Percentiles rank a stretch among this genome's conserved stretches.
These are phyloP conservation scores for Pythium vanterpoolii DNA, from an alignment of 352 stramenopile genomes.

Conservation along the genomic window DNA sequence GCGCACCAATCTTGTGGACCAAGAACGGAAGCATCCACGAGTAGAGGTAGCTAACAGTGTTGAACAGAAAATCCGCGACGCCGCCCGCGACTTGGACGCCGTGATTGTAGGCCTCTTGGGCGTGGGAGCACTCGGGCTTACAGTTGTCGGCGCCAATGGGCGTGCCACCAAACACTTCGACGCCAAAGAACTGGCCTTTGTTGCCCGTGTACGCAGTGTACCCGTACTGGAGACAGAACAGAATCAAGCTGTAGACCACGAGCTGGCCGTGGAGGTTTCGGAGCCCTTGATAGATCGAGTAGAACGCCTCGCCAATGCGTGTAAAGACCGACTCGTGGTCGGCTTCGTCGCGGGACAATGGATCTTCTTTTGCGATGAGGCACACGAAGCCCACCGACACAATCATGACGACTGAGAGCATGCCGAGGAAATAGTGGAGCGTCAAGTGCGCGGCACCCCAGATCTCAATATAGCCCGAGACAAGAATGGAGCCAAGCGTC, in stretches of 20 bases:
- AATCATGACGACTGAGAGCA: slow-evolving; percentile 40
- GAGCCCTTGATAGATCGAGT: slow-evolving; percentile 21
- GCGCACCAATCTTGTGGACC: slow-evolving; percentile 35
- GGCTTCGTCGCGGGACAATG: slow-evolving; percentile 19
- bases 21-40: slow-evolving; percentile 37
- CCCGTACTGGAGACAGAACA: slow-evolving; percentile 44
- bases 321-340: neutral
- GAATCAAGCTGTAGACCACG: slow-evolving; percentile 33
- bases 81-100: slow-evolving; percentile 43
- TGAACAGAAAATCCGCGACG: slow-evolving; percentile 28
- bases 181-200: slow-evolving; percentile 54
- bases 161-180: slow-evolving; percentile 31
- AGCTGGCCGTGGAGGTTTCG: slow-evolving; percentile 29
- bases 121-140: slow-evolving; percentile 28
- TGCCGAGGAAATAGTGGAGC: slow-evolving; percentile 47
- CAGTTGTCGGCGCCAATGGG: slow-evolving; percentile 27
- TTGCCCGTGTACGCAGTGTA: slow-evolving; percentile 58
- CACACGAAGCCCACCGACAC: slow-evolving; percentile 11
- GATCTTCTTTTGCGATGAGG: slow-evolving; percentile 35
- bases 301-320: neutral
- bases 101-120: slow-evolving; percentile 40
- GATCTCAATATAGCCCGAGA: slow-evolving; percentile 45
- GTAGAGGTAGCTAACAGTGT: slow-evolving; percentile 37
- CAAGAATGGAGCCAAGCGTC: slow-evolving; percentile 41
- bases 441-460: slow-evolving; percentile 45